A percentile compares a stretch with the other conserved stretches of the same genome.
Evolutionary conservation across 495 filamentous ascomycete species (phyloP).

Genomic region (Annulohypoxylon stygium): DNA sequence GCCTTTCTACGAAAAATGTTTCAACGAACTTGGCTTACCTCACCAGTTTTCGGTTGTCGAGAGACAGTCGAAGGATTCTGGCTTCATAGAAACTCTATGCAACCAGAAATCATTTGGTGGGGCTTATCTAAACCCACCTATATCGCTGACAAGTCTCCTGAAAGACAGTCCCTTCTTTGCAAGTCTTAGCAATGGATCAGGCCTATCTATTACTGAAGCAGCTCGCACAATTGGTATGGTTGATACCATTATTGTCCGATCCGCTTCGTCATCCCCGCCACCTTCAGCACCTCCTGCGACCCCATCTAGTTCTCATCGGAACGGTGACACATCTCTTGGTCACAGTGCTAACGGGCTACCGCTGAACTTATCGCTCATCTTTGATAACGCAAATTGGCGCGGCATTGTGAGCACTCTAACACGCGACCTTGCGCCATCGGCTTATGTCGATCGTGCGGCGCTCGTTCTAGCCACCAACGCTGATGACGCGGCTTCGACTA

Average conservation of each 20-base stretch:
- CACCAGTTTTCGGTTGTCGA: constrained; percentile 84
- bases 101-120: constrained; percentile 80
- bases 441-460: constrained; percentile 79
- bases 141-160: constrained; percentile 61
- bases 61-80: constrained; percentile 70
- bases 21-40: constrained; percentile 87
- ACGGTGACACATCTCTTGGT: constrained; percentile 25
- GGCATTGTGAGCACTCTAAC: constrained; percentile 84
- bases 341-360: constrained; percentile 49
- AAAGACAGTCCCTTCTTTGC: constrained; percentile 57
- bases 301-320: constrained; percentile 56
- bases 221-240: constrained; percentile 80
- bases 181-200: constrained; percentile 63
- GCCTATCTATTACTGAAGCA: constrained; percentile 76
- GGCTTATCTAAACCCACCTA: constrained; percentile 79
- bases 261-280: constrained; percentile 50
- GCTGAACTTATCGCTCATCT: constrained; percentile 66
- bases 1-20: constrained; percentile 88
- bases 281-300: constrained; percentile 55
- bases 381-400: constrained; percentile 87
- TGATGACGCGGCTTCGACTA: constrained; percentile 77
- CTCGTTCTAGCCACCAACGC: constrained; percentile 76
- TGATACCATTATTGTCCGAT: constrained; percentile 79
- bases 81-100: constrained; percentile 72
- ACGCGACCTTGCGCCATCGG: constrained; percentile 83